phyloP scores from a whole-genome alignment of 2,329 filamentous ascomycete genomes.

The Zymoseptoria crescenta region DNA sequence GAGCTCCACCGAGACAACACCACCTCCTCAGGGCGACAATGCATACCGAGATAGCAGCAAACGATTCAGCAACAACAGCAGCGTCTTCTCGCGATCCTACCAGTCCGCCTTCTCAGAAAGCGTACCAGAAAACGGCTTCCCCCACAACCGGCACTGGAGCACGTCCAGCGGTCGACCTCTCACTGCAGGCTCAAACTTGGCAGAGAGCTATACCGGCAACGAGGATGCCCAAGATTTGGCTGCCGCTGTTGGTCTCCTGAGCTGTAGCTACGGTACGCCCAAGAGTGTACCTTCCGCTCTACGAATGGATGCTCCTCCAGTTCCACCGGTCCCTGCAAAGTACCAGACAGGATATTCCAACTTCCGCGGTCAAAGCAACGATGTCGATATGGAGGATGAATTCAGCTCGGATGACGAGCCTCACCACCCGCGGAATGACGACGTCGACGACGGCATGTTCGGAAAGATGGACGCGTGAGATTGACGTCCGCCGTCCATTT shows the following conservation, averaged over 20 bases:
- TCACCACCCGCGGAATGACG: slow-evolving; percentile 54
- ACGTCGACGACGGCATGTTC: slow-evolving; percentile 93
- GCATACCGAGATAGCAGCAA: slow-evolving; percentile 38
- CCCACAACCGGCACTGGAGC: slow-evolving; percentile 63
- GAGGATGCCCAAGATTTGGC: slow-evolving; percentile 83
- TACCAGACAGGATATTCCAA: slow-evolving; percentile 46
- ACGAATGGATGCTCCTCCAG: slow-evolving; percentile 69
- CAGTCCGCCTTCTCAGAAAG: slow-evolving; percentile 60
- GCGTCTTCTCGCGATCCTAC: slow-evolving; percentile 64
- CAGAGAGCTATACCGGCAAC: slow-evolving; percentile 62
- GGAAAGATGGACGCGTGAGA: slow-evolving; percentile 82
- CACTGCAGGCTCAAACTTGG: slow-evolving; percentile 55
- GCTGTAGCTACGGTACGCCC: slow-evolving; percentile 82
- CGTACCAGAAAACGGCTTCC: slow-evolving; percentile 44
- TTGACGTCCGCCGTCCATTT: neutral
- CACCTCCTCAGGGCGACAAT: slow-evolving; percentile 68
- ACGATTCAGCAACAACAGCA: slow-evolving; percentile 42
- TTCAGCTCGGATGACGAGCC: slow-evolving; percentile 37
- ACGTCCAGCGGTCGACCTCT: slow-evolving; percentile 59
- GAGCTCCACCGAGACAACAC: slow-evolving; percentile 88
- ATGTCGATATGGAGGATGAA: slow-evolving; percentile 42
- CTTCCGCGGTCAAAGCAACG: slow-evolving; percentile 24
- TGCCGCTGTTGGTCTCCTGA: slow-evolving; percentile 81
- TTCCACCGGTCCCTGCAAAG: slow-evolving; percentile 75
- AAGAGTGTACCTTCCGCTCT: slow-evolving; percentile 56